These are phyloP conservation scores for Fusarium agapanthi DNA, from an alignment of 2,329 filamentous ascomycete species.

Conservation along the genomic window DNA sequence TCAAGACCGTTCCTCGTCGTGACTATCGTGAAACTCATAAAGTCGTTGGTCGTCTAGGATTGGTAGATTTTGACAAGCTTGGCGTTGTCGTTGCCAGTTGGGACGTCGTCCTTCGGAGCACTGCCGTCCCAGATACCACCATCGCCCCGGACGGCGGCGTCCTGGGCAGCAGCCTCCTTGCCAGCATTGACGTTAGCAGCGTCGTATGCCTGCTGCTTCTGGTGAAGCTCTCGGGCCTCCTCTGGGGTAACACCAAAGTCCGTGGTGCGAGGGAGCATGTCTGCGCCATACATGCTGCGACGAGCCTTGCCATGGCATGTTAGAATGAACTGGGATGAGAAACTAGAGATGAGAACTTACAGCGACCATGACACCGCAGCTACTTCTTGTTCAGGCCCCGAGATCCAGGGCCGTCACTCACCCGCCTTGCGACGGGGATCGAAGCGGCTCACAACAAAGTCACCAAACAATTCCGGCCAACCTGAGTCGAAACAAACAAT, in stretches of 20 bases:
- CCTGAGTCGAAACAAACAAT: background rate
- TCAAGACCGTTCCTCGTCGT: background rate
- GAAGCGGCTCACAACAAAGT: background rate
- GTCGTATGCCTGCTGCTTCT: background rate
- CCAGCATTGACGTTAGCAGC: too few species aligned
- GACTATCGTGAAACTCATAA: background rate
- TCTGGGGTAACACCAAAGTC: fast-evolving
- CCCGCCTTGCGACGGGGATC: background rate
- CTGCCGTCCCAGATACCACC: background rate
- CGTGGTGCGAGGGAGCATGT: fast-evolving
- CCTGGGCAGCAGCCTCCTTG: fast-evolving
- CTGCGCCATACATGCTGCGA: fast-evolving
- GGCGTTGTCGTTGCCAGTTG: too few species aligned
- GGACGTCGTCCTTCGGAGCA: too few species aligned
- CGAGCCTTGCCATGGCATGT: background rate
- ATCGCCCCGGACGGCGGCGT: background rate
- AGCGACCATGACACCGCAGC: background rate
- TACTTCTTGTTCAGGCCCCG: background rate
- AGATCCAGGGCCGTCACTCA: background rate
- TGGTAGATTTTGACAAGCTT: too few species aligned
- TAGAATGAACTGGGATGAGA: background rate
- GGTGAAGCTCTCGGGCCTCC: fast-evolving
- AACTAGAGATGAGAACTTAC: background rate
- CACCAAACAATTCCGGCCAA: background rate
- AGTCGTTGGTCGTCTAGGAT: background rate